These are phyloP conservation scores for Tulasnella sp. DNA, from an alignment of 768 basidiomycete genomes.

Conservation along the genomic window DNA sequence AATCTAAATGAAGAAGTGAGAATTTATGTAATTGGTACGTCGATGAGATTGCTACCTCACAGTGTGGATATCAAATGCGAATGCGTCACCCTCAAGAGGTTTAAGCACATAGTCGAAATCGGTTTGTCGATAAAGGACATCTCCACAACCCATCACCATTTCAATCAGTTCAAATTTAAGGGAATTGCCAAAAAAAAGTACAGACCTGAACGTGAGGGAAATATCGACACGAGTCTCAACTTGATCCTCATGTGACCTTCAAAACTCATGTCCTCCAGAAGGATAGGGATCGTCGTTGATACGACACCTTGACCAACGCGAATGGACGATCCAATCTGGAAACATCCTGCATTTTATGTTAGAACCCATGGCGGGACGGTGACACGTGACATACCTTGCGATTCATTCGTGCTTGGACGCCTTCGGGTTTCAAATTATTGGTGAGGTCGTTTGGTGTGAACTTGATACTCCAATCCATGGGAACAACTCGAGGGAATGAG, in stretches of 20 bases:
- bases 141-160: slow-evolving; percentile 46
- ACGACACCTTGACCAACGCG: slow-evolving; percentile 83
- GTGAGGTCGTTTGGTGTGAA: slow-evolving; percentile 87
- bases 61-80: slow-evolving; percentile 79
- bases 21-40: slow-evolving; percentile 7
- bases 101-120: slow-evolving; percentile 90
- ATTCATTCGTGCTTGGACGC: too few relatives aligned
- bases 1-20: slow-evolving; percentile 43
- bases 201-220: slow-evolving; percentile 74
- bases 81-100: slow-evolving; percentile 91
- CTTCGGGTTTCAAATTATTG: too few relatives aligned
- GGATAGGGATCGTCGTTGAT: slow-evolving; percentile 66
- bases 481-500: slow-evolving; percentile 69
- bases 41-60: too few relatives aligned
- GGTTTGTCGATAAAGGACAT: slow-evolving; percentile 84
- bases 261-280: slow-evolving; percentile 86
- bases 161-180: too few relatives aligned
- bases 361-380: too few relatives aligned
- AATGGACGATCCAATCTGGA: slow-evolving; percentile 62
- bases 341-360: too few relatives aligned
- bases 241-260: slow-evolving; percentile 72
- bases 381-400: too few relatives aligned
- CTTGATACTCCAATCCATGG: slow-evolving; percentile 95
- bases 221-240: slow-evolving; percentile 85
- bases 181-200: too few relatives aligned